phyloP scores from a whole-genome alignment of 495 filamentous ascomycete genomes.

The Entonaema liquescens region DNA sequence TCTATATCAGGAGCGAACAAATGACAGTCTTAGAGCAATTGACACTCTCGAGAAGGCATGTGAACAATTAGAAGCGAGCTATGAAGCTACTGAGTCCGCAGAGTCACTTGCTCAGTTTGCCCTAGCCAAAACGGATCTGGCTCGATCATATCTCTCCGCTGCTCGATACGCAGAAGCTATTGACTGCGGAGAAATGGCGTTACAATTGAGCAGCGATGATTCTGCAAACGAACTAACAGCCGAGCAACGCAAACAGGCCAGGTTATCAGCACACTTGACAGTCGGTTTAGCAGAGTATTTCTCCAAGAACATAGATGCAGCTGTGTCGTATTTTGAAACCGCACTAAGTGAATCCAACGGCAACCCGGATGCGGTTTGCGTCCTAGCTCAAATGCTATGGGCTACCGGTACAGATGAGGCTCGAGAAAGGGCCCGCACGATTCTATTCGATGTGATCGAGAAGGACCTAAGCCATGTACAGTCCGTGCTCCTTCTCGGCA shows the following conservation, averaged over 20 bases:
- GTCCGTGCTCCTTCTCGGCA: slow-evolving; percentile 79
- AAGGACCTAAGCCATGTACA: slow-evolving; percentile 75
- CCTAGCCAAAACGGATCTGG: slow-evolving; percentile 87
- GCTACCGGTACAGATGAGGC: slow-evolving; percentile 82
- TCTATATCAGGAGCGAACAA: slow-evolving; percentile 80
- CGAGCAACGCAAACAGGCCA: slow-evolving; percentile 66
- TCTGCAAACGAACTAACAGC: slow-evolving; percentile 60
- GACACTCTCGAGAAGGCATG: slow-evolving; percentile 71
- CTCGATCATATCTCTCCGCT: slow-evolving; percentile 76
- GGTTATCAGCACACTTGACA: slow-evolving; percentile 86
- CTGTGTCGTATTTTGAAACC: slow-evolving; percentile 80
- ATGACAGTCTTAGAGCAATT: slow-evolving; percentile 71
- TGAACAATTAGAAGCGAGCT: slow-evolving; percentile 74
- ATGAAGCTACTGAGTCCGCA: slow-evolving; percentile 81
- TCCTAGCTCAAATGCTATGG: slow-evolving; percentile 92
- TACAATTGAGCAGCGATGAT: slow-evolving; percentile 73
- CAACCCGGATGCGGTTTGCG: slow-evolving; percentile 85
- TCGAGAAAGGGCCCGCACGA: slow-evolving; percentile 75
- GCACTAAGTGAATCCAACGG: slow-evolving; percentile 81
- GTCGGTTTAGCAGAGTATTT: slow-evolving; percentile 85
- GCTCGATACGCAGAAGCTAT: slow-evolving; percentile 69
- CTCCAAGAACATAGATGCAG: slow-evolving; percentile 64
- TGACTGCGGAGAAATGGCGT: slow-evolving; percentile 75
- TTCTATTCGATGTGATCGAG: slow-evolving; percentile 81
- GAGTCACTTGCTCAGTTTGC: slow-evolving; percentile 77